phyloP scores from a whole-genome alignment of 1,139 yeast species.

The Blastobotrys elegans region DNA sequence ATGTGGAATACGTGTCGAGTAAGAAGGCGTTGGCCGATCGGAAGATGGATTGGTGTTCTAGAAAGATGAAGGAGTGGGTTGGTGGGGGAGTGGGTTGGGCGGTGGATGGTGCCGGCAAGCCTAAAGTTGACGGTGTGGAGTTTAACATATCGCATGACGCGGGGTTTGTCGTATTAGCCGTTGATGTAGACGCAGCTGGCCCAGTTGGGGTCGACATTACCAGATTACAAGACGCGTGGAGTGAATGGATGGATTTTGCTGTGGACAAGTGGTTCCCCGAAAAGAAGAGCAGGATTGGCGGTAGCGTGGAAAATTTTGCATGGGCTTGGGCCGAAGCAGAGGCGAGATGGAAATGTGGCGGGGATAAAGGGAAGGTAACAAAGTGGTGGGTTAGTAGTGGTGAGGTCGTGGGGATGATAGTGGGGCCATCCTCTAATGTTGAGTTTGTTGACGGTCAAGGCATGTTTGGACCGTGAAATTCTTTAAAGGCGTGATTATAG shows the following conservation, averaged over 20 bases:
- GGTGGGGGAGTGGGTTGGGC: not conserved
- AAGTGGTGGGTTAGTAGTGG: no score
- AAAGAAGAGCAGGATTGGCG: no score
- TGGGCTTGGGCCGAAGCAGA: constrained; percentile 1
- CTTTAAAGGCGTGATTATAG: no score
- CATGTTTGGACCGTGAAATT: no score
- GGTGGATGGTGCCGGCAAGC: not conserved
- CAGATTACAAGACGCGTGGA: not conserved
- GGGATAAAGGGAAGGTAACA: not conserved
- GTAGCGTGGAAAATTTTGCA: not conserved
- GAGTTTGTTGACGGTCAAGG: not conserved
- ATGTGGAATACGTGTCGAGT: not conserved
- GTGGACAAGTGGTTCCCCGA: not conserved
- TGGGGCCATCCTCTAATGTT: not conserved
- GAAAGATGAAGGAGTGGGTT: not conserved
- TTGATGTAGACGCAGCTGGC: not conserved
- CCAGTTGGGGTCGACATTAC: not conserved
- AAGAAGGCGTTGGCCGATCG: not conserved
- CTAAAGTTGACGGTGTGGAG: not conserved
- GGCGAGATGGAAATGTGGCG: not conserved
- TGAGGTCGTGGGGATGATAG: not conserved
- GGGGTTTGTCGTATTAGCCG: not conserved
- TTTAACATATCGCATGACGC: constrained; percentile 4
- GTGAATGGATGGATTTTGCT: constrained; percentile 1
- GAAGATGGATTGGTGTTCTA: constrained; percentile 1